phyloP scores from a whole-genome alignment of 352 stramenopile genomes.

The Pythium aquatile region DNA sequence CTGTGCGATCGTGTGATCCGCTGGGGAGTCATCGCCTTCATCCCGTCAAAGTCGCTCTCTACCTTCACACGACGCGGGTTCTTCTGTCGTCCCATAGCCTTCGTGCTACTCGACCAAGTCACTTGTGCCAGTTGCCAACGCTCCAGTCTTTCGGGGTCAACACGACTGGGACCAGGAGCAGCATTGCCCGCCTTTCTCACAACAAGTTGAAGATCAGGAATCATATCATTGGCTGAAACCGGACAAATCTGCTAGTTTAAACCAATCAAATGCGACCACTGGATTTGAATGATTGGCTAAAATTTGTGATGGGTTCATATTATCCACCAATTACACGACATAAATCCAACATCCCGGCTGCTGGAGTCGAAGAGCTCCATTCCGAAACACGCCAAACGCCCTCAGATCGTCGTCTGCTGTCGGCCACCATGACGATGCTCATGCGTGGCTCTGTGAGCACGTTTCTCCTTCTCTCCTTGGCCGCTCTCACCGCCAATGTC shows the following conservation, averaged over 20 bases:
- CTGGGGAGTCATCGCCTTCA: neutral
- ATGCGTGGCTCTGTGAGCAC: neutral
- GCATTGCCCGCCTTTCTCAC: neutral
- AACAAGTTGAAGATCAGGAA: neutral
- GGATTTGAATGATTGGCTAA: too few relatives aligned
- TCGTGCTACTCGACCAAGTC: neutral
- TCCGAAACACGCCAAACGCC: neutral
- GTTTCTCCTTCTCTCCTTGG: slow-evolving; percentile 11
- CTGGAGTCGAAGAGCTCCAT: neutral
- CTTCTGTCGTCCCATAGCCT: neutral
- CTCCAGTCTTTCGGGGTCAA: neutral
- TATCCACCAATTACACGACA: neutral
- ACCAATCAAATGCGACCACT: too few relatives aligned
- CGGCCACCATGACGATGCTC: neutral
- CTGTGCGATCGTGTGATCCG: neutral
- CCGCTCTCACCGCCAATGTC: neutral
- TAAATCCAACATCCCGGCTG: neutral
- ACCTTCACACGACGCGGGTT: neutral
- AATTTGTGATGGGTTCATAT: too few relatives aligned
- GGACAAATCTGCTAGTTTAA: neutral
- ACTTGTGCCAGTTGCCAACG: neutral
- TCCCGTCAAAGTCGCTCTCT: neutral
- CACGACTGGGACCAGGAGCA: neutral
- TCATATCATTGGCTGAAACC: slow-evolving; percentile 10
- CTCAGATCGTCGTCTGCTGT: neutral